Conservation (phyloP, 1,284 basidiomycete genomes). For the Ustilago loliicola region DNA sequence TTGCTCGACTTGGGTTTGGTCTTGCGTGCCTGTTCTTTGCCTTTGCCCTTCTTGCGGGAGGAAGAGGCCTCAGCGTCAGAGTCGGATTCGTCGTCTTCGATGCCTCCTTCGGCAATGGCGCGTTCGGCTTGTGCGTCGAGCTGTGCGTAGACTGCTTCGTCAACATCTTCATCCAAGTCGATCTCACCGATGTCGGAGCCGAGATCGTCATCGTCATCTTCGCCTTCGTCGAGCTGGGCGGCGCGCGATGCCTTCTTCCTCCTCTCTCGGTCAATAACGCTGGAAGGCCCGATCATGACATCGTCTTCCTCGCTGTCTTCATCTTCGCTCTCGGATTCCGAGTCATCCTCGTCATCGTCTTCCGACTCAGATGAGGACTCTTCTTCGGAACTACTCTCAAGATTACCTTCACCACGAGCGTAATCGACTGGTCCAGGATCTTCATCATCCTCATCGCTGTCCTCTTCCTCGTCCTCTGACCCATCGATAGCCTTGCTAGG, state of each 20-base stretch:
- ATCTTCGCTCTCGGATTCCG: slow-evolving; percentile 74
- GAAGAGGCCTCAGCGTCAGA: slow-evolving; percentile 67
- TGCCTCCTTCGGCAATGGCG: slow-evolving; percentile 49
- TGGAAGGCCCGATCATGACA: slow-evolving; percentile 58
- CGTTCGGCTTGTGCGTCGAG: slow-evolving; percentile 80
- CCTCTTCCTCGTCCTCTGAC: slow-evolving; percentile 33
- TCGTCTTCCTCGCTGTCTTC: slow-evolving; percentile 65
- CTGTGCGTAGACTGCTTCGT: slow-evolving; percentile 75
- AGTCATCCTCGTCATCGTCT: slow-evolving; percentile 30
- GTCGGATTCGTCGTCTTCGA: slow-evolving; percentile 45
- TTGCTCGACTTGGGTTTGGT: slow-evolving; percentile 71
- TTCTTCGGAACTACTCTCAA: slow-evolving; percentile 63
- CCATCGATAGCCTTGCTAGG: slow-evolving; percentile 69
- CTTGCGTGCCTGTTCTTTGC: slow-evolving; percentile 31
- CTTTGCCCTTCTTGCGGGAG: slow-evolving; percentile 69
- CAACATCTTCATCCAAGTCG: slow-evolving; percentile 80
- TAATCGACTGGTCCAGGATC: slow-evolving; percentile 76
- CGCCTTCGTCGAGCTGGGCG: slow-evolving; percentile 36
- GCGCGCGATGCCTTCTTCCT: slow-evolving; percentile 27
- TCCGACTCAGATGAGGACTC: slow-evolving; percentile 48
- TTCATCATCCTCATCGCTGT: slow-evolving; percentile 24
- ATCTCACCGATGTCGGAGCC: slow-evolving; percentile 72
- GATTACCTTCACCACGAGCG: slow-evolving; percentile 79
- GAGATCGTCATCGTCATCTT: slow-evolving; percentile 49
- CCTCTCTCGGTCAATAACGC: slow-evolving; percentile 44